Evolutionary conservation across 2,329 filamentous ascomycete genomes (phyloP).

Genomic region (Cucurbitaria berberidis): DNA sequence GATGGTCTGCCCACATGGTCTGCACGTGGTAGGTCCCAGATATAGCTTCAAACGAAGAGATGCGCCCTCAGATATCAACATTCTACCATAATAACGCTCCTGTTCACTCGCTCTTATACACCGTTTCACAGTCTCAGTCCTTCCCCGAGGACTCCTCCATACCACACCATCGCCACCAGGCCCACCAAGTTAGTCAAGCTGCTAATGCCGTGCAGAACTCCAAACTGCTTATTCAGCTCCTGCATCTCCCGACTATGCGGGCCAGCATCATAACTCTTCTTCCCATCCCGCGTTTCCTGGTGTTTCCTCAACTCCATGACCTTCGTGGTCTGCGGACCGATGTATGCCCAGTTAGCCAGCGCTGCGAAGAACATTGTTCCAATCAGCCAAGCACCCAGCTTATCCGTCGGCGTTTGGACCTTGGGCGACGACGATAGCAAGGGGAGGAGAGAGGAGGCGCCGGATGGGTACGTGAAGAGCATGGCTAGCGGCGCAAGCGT

Average conservation of each 20-base stretch:
- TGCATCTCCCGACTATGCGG: conserved; percentile 88
- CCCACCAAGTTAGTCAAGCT: conserved; percentile 78
- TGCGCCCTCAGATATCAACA: not conserved
- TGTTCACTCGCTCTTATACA: not conserved
- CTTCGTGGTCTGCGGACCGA: conserved; percentile 77
- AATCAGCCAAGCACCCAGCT: conserved; percentile 61
- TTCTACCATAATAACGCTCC: not conserved
- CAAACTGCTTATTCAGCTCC: conserved; percentile 62
- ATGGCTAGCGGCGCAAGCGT: conserved; percentile 74
- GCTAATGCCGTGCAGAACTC: conserved; percentile 79
- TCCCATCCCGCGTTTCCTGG: conserved; percentile 89
- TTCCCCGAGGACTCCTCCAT: conserved; percentile 74
- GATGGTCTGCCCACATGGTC: not conserved
- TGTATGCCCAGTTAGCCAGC: conserved; percentile 70
- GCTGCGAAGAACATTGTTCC: conserved; percentile 73
- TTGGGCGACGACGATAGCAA: conserved; percentile 8
- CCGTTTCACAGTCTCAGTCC: conserved; percentile 10
- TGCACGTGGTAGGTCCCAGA: not conserved
- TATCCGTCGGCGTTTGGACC: conserved; percentile 17
- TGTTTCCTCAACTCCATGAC: conserved; percentile 77
- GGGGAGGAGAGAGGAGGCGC: conserved; percentile 15
- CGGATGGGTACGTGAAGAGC: conserved; percentile 75
- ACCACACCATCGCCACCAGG: conserved; percentile 72
- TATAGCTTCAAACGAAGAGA: not conserved
- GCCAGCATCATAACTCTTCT: conserved; percentile 78